Evolutionary conservation across 345 rosid species (phyloP).

Genomic region (Luvunga scandens): DNA sequence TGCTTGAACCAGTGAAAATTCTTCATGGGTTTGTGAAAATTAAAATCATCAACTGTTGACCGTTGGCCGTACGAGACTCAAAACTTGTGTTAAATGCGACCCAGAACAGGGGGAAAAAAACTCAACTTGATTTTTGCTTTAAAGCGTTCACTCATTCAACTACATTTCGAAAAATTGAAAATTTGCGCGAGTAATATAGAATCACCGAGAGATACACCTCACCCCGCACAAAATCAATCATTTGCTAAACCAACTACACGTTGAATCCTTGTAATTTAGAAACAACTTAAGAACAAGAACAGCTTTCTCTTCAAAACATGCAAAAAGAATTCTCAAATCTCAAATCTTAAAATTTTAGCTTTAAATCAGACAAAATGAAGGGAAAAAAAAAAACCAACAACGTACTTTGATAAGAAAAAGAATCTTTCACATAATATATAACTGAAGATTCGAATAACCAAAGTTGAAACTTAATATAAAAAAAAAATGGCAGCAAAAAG

Average conservation of each 20-base stretch:
- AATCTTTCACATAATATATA: background rate
- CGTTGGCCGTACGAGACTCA: too few species aligned
- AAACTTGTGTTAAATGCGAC: slow-evolving; percentile 5
- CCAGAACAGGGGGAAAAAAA: background rate
- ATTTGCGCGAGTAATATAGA: background rate
- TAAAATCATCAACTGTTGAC: slow-evolving; percentile 31
- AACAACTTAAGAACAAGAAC: background rate
- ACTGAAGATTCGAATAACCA: background rate
- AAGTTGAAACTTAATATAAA: background rate
- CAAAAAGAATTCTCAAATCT: background rate
- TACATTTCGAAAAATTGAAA: slow-evolving; percentile 28
- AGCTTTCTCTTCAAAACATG: background rate
- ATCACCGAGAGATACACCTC: background rate
- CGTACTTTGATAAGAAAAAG: background rate
- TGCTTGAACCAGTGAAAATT: slow-evolving; percentile 58
- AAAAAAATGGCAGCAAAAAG: background rate
- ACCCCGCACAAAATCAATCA: background rate
- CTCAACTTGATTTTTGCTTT: slow-evolving; percentile 15
- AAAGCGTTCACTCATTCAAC: slow-evolving; percentile 19
- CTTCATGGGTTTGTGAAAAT: slow-evolving; percentile 44
- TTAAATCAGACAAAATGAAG: slow-evolving; percentile 9
- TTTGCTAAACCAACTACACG: background rate
- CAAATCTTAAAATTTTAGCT: slow-evolving; percentile 19
- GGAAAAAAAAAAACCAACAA: background rate
- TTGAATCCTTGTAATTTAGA: background rate